Evolutionary conservation across 495 filamentous ascomycete species (phyloP).

Genomic region (Neurospora tetrasperma): DNA sequence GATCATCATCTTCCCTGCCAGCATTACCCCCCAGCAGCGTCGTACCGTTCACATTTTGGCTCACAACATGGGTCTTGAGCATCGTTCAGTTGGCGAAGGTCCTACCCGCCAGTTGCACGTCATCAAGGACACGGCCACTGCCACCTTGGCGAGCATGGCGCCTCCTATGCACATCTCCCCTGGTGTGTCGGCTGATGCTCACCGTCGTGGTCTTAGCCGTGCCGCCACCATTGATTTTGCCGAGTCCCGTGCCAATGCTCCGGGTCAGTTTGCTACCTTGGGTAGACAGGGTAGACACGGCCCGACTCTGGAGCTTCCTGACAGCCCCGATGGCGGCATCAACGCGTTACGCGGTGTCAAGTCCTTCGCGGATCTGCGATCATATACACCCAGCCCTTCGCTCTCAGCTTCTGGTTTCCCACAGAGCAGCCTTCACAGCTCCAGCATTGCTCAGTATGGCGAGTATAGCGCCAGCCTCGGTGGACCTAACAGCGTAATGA

Average conservation of each 20-base stretch:
- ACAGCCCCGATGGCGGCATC: conserved; percentile 56
- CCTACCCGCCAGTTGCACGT: conserved; percentile 83
- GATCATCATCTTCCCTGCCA: conserved; percentile 69
- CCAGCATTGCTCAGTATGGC: conserved; percentile 50
- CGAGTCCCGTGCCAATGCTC: conserved; percentile 65
- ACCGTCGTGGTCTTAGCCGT: conserved; percentile 74
- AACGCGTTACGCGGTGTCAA: conserved; percentile 74
- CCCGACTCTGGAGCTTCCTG: conserved; percentile 71
- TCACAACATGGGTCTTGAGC: conserved; percentile 86
- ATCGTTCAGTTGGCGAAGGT: conserved; percentile 76
- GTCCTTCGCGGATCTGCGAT: conserved; percentile 90
- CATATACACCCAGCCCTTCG: conserved; percentile 88
- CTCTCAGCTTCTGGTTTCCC: conserved; percentile 58
- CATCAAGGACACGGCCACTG: conserved; percentile 49
- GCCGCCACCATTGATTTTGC: conserved; percentile 98
- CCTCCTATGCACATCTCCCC: conserved; percentile 42
- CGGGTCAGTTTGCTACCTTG: conserved; percentile 59
- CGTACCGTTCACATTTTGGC: conserved; percentile 87
- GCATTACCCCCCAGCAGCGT: conserved; percentile 71
- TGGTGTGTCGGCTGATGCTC: conserved; percentile 60
- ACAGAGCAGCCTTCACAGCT: conserved; percentile 33
- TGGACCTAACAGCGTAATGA: conserved; percentile 29
- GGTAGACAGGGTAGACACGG: conserved; percentile 55
- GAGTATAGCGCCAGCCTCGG: conserved; percentile 26
- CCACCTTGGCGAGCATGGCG: conserved; percentile 12